These are phyloP conservation scores for Nowakowskiella sp. DNA, from an alignment of 192 early-diverging fungal species.

Conservation along the genomic window DNA sequence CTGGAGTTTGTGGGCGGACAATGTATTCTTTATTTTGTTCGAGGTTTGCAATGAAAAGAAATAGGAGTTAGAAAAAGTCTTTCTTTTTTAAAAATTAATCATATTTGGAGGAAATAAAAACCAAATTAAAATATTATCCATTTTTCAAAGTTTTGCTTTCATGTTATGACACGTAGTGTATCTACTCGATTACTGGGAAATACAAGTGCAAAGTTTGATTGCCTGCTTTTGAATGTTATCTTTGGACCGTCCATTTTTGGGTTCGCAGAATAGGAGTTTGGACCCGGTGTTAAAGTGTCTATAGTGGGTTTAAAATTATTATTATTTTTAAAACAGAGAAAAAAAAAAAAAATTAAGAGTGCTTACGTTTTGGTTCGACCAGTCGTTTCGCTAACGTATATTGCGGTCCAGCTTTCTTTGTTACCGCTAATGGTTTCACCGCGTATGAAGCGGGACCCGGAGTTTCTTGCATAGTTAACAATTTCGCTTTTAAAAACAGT, in stretches of 20 bases:
- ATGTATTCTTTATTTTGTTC: too few species aligned
- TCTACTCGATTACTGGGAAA: conserved; percentile 39
- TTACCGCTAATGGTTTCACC: conserved; percentile 4
- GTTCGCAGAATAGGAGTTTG: conserved; percentile 31
- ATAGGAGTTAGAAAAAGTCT: too few species aligned
- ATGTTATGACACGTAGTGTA: too few species aligned
- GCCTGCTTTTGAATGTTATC: conserved; percentile 38
- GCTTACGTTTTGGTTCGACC: neutral
- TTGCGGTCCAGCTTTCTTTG: conserved; percentile 29
- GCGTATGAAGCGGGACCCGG: conserved; percentile 43
- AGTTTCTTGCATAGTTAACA: conserved; percentile 17
- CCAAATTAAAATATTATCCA: too few species aligned
- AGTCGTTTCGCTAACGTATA: conserved; percentile 34
- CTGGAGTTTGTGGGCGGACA: too few species aligned
- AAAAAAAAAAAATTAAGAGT: neutral
- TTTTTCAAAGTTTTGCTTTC: too few species aligned
- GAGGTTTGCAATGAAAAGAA: too few species aligned
- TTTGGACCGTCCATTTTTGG: conserved; percentile 8
- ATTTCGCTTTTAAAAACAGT: too few species aligned
- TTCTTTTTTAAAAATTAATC: too few species aligned
- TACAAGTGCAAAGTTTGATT: conserved; percentile 38
- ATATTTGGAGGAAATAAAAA: too few species aligned
- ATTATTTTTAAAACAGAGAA: too few species aligned
- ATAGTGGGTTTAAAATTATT: too few species aligned
- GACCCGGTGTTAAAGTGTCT: conserved; percentile 26